These are phyloP conservation scores for Monosporascus cannonballus DNA, from an alignment of 2,329 filamentous ascomycete genomes.

Conservation along the genomic window DNA sequence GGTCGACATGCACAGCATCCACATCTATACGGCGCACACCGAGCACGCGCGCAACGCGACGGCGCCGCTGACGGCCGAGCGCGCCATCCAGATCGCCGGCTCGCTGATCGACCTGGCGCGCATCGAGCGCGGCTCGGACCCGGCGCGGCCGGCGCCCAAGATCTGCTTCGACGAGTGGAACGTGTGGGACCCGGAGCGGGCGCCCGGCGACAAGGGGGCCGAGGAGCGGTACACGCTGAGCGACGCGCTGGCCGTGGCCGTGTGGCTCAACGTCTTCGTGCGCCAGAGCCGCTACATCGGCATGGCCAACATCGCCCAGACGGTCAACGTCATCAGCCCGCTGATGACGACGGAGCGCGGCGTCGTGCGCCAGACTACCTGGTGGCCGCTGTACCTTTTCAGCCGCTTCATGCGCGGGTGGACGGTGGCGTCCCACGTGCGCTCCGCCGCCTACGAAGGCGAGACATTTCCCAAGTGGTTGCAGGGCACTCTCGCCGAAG, in stretches of 20 bases:
- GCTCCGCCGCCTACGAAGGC: slow-evolving; percentile 57
- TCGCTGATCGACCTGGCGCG: slow-evolving; percentile 67
- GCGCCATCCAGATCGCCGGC: slow-evolving; percentile 65
- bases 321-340: slow-evolving; percentile 71
- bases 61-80: slow-evolving; percentile 64
- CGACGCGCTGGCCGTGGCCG: slow-evolving; percentile 67
- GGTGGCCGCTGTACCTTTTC: slow-evolving; percentile 69
- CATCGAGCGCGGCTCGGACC: slow-evolving; percentile 59
- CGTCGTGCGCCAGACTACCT: slow-evolving; percentile 65
- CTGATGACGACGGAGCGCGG: slow-evolving; percentile 64
- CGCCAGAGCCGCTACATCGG: slow-evolving; percentile 64
- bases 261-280: slow-evolving; percentile 73
- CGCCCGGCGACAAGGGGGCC: slow-evolving; percentile 64
- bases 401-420: slow-evolving; percentile 67
- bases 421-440: slow-evolving; percentile 61
- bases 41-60: slow-evolving; percentile 45
- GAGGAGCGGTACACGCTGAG: slow-evolving; percentile 71
- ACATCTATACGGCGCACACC: slow-evolving; percentile 60
- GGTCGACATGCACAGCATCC: slow-evolving; percentile 77
- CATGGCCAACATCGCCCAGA: slow-evolving; percentile 76
- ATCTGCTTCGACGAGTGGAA: slow-evolving; percentile 88
- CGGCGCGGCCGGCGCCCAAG: slow-evolving; percentile 53
- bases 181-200: slow-evolving; percentile 69
- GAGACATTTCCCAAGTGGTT: slow-evolving; percentile 62
- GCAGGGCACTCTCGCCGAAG: slow-evolving; percentile 50